Conservation (phyloP, 768 basidiomycete species). For the Termitomyces sp. region DNA sequence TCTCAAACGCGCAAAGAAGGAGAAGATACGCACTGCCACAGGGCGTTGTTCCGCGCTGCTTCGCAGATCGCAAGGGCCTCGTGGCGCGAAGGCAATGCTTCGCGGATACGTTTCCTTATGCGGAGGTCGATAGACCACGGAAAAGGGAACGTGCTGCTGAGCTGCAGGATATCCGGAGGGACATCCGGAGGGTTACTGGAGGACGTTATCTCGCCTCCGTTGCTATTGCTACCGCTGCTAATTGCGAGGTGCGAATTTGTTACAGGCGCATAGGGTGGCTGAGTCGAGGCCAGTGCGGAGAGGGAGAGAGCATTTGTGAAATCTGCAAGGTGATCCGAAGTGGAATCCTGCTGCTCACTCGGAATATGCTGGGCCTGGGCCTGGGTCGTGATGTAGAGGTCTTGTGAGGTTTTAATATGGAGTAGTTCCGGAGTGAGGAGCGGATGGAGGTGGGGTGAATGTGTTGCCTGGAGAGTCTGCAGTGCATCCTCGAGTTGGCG, state of each 20-base stretch:
- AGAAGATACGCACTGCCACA: slow-evolving; percentile 58
- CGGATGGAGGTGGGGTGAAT: slow-evolving; percentile 41
- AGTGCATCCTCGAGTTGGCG: slow-evolving; percentile 60
- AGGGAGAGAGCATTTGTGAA: slow-evolving; percentile 6
- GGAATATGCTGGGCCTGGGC: slow-evolving; percentile 1
- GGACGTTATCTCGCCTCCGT: not conserved
- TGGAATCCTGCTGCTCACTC: slow-evolving; percentile 1
- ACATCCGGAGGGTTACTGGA: slow-evolving; percentile 28
- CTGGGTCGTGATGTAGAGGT: slow-evolving; percentile 41
- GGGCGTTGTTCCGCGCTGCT: slow-evolving; percentile 59
- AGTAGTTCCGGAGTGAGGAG: slow-evolving; percentile 54
- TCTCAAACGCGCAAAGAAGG: slow-evolving; percentile 3
- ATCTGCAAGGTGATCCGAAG: slow-evolving; percentile 6
- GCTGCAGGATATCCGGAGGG: slow-evolving; percentile 43
- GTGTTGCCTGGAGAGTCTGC: slow-evolving; percentile 33
- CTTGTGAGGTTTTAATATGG: slow-evolving; percentile 62
- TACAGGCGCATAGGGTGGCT: slow-evolving; percentile 8
- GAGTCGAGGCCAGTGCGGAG: slow-evolving; percentile 5
- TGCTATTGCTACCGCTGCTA: slow-evolving; percentile 1
- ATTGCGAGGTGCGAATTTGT: not conserved
- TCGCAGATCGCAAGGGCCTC: slow-evolving; percentile 58
- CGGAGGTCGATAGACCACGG: slow-evolving; percentile 60
- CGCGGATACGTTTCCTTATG: slow-evolving; percentile 58
- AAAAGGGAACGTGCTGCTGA: slow-evolving; percentile 66
- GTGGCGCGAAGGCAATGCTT: slow-evolving; percentile 51